A percentile compares a stretch with the other conserved stretches of the same genome.
Conservation (phyloP, 176 grass and related monocot genomes). For the Triticum dicoccoides region DNA sequence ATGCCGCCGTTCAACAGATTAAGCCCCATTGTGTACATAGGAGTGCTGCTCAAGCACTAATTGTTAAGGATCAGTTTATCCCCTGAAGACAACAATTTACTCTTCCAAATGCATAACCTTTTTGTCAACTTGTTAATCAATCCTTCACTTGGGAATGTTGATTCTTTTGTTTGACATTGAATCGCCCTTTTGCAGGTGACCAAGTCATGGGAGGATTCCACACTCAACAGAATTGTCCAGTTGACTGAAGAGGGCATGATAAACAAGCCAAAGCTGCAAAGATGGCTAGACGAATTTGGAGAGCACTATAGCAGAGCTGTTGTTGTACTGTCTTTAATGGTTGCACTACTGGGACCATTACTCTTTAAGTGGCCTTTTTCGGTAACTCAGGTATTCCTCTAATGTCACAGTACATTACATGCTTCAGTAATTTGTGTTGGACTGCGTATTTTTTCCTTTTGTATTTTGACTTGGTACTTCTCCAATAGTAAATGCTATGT, state of each 20-base stretch:
- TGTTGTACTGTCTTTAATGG: conserved; percentile 72
- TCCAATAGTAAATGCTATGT: no score
- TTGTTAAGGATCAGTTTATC: no score
- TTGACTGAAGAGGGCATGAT: conserved; percentile 88
- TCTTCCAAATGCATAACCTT: no score
- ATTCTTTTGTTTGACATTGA: conserved; percentile 20
- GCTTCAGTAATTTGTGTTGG: no score
- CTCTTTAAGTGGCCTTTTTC: conserved; percentile 96
- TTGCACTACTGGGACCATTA: conserved; percentile 83
- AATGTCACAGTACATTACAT: neutral
- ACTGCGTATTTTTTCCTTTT: no score
- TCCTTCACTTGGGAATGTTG: neutral
- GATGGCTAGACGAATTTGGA: conserved; percentile 98
- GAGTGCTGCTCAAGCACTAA: no score
- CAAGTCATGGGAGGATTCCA: conserved; percentile 96
- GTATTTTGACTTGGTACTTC: no score
- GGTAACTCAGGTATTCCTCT: conserved; percentile 84
- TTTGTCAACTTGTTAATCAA: no score
- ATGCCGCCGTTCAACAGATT: no score
- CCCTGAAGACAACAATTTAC: no score
- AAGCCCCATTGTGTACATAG: no score
- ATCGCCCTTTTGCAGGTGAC: conserved; percentile 60
- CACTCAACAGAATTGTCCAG: conserved; percentile 89
- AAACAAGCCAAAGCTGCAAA: conserved; percentile 94
- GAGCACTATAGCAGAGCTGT: conserved; percentile 89